Percentiles rank a stretch among this genome's conserved stretches.
Conservation (phyloP, 345 rosid species). For the Gossypium sturtianum region DNA sequence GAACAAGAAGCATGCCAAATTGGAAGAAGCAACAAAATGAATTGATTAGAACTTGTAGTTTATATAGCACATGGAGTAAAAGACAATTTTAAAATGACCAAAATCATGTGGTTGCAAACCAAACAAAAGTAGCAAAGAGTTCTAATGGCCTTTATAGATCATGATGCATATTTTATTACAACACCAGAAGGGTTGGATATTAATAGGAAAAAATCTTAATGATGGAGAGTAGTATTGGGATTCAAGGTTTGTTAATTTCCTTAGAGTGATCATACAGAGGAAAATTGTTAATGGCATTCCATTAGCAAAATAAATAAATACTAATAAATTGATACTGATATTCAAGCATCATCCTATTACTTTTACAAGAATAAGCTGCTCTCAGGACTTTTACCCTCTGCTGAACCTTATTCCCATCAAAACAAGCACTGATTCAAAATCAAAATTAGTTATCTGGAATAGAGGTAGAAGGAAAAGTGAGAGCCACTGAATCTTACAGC, state of each 20-base stretch:
- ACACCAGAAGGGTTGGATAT: not conserved
- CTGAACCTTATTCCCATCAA: not conserved
- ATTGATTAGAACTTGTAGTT: not conserved
- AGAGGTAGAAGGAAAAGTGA: not conserved
- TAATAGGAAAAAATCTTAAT: not conserved
- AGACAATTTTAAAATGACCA: not conserved
- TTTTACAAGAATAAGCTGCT: not conserved
- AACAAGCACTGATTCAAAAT: not conserved
- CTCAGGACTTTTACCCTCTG: not conserved
- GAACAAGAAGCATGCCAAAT: not conserved
- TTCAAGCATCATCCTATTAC: not conserved
- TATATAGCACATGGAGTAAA: not conserved
- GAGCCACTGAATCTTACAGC: not conserved
- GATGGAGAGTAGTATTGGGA: not conserved
- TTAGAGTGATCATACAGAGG: not conserved
- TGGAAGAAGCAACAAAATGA: not conserved
- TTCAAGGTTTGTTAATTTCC: not conserved
- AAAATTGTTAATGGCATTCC: not conserved
- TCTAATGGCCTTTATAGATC: not conserved
- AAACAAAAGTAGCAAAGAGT: not conserved
- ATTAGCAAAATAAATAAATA: not conserved
- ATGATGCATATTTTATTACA: not conserved
- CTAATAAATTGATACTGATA: not conserved
- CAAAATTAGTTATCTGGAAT: not conserved
- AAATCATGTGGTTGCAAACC: not conserved